Evolutionary conservation across 164 flowering plant species (phyloP).

Genomic region (Magnolia officinalis): DNA sequence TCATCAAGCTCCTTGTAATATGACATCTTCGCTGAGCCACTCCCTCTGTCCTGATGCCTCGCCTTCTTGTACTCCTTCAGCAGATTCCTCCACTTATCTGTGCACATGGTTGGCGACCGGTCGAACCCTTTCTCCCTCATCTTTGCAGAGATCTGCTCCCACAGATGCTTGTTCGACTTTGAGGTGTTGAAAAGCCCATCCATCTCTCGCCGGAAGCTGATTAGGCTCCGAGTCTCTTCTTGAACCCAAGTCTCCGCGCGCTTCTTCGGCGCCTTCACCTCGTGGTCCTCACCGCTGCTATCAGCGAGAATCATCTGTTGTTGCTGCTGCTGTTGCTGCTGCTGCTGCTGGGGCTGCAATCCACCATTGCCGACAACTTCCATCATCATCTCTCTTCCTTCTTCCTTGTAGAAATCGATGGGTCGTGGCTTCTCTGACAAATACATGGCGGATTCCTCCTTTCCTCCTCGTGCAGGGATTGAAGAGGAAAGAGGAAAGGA

Average conservation of each 20-base stretch:
- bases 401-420: conserved; percentile 57
- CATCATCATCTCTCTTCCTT: conserved; percentile 56
- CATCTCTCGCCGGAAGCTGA: conserved; percentile 61
- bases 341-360: conserved; percentile 26
- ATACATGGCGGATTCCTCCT: conserved; percentile 34
- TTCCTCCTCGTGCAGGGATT: neutral
- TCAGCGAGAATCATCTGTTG: conserved; percentile 49
- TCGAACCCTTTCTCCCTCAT: conserved; percentile 90
- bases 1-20: conserved; percentile 88
- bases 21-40: conserved; percentile 71
- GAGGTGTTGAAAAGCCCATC: conserved; percentile 78
- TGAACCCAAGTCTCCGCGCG: conserved; percentile 95
- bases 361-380: conserved; percentile 43
- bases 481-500: neutral
- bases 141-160: conserved; percentile 88
- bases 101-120: conserved; percentile 86
- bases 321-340: conserved; percentile 32
- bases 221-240: conserved; percentile 70
- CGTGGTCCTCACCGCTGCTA: conserved; percentile 65
- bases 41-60: conserved; percentile 54
- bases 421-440: conserved; percentile 57
- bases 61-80: conserved; percentile 89
- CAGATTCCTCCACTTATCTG: conserved; percentile 95
- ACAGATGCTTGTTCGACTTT: conserved; percentile 82
- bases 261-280: conserved; percentile 68